Conservation (phyloP, 805 yeast genomes). For the Candida insectorum region DNA sequence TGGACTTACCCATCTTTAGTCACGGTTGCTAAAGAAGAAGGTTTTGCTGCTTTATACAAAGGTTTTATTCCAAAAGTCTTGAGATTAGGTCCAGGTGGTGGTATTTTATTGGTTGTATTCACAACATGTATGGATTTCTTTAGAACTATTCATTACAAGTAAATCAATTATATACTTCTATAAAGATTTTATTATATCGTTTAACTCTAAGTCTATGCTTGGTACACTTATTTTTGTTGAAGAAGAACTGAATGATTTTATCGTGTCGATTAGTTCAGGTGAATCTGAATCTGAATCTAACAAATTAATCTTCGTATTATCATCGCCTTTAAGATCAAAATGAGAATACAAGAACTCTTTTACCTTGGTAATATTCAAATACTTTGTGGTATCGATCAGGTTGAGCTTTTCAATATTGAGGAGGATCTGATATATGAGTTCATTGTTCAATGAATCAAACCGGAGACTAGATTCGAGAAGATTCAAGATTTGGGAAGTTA, state of each 20-base stretch:
- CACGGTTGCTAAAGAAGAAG: constrained; percentile 84
- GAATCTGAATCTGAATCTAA: constrained; percentile 26
- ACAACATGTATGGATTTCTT: constrained; percentile 93
- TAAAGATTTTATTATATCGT: constrained; percentile 8
- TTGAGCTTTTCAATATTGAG: constrained; percentile 13
- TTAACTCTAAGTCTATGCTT: constrained; percentile 5
- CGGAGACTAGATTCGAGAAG: constrained; percentile 7
- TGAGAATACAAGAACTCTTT: constrained; percentile 10
- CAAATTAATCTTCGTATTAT: constrained; percentile 16
- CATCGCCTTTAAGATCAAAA: constrained; percentile 14
- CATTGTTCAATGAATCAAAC: too few relatives aligned
- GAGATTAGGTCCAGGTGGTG: constrained; percentile 99
- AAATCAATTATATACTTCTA: constrained; percentile 1
- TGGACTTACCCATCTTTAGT: constrained; percentile 86
- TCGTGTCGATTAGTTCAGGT: constrained; percentile 17
- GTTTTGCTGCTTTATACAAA: constrained; percentile 85
- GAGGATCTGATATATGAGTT: constrained; percentile 10
- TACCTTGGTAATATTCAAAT: constrained; percentile 3
- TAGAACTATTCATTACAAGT: constrained; percentile 45
- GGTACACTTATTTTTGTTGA: constrained; percentile 1
- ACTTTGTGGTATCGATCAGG: constrained; percentile 1
- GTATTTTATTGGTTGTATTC: constrained; percentile 95
- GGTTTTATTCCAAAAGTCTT: constrained; percentile 96
- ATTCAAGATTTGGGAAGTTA: constrained; percentile 7
- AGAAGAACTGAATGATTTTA: constrained; percentile 7